Evolutionary conservation across 805 yeast genomes (phyloP), one percentile per base, ranked within the genome.

Genomic region (Clavispora carvajalis): DNA sequence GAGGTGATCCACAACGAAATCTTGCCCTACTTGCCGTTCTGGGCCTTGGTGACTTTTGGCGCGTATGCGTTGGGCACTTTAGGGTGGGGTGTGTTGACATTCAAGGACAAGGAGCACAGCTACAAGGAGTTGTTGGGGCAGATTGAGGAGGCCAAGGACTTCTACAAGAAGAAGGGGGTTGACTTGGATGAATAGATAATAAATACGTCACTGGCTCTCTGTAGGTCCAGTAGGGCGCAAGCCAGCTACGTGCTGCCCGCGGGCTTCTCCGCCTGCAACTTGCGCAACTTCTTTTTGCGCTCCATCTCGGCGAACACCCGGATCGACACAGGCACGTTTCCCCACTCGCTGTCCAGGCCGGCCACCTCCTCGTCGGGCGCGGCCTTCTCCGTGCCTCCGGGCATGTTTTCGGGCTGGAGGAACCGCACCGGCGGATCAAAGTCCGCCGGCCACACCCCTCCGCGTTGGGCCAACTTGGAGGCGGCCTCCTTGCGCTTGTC

Each of bases 251-350:
- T n/a, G n/a, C n/a, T n/a, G n/a, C n/a, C n/a, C n/a, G n/a, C n/a
- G 7, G 11, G 10, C 23, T 5, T 22, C 23, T 11, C 23, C 23
- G 23, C 23, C 6, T 22, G 23, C 31, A 15, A 12, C 47, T 47
- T 59, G 48, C 63, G 66, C 35, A 63, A 54, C 47, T 80, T 77
- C 55, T 85, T 62, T 54, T 69, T 69, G 63, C 79, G 79, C 60
- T 90, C 97, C 38, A 88, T 78, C 50, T 84, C 83, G 1, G 95
- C 88, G 68, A 90, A 91, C 5, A 79, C 96, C 44, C 77, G 73
- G 50, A 91, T 79, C 17, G 84, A 79, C 11, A 82, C 70, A 7
- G 95, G 95, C 39, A 90, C 82, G 39, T 76, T 54, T 3, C 58
- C 61, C 74, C 74, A 69, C 3, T 58, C 48, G n/a, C 57, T 59